These are phyloP conservation scores for Phaseolus coccineus DNA, from an alignment of 331 rosid genomes.

Conservation along the genomic window DNA sequence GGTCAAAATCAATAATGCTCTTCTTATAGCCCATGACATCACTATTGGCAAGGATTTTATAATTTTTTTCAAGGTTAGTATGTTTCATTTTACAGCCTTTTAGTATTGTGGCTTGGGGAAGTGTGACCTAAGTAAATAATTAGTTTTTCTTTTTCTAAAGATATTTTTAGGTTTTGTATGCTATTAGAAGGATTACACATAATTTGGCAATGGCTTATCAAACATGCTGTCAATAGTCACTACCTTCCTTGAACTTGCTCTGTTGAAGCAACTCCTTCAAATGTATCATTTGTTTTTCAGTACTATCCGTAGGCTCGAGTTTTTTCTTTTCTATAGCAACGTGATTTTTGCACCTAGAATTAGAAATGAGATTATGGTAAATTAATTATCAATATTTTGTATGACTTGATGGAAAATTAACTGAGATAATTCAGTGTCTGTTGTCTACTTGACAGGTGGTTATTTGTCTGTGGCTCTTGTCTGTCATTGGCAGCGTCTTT, in stretches of 20 bases:
- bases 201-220: neutral
- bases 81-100: conserved; percentile 15
- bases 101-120: conserved; percentile 29
- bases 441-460: conserved; percentile 71
- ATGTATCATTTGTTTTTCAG: neutral
- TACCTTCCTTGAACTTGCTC: neutral
- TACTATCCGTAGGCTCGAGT: neutral
- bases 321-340: neutral
- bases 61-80: conserved; percentile 85
- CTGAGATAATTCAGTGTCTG: conserved; percentile 41
- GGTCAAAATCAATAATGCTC: conserved; percentile 78
- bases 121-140: conserved; percentile 3
- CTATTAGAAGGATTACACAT: conserved; percentile 11
- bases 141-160: conserved; percentile 6
- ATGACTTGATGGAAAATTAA: neutral
- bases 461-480: conserved; percentile 81
- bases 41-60: conserved; percentile 93
- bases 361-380: conserved; percentile 6
- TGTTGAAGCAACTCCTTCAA: neutral
- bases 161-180: conserved; percentile 18
- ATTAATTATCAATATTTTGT: neutral
- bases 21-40: conserved; percentile 94
- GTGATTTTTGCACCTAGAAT: neutral
- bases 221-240: neutral
- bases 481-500: conserved; percentile 77